Evolutionary conservation across 257 asterid genomes (phyloP).

Genomic region (Scutellaria minor): DNA sequence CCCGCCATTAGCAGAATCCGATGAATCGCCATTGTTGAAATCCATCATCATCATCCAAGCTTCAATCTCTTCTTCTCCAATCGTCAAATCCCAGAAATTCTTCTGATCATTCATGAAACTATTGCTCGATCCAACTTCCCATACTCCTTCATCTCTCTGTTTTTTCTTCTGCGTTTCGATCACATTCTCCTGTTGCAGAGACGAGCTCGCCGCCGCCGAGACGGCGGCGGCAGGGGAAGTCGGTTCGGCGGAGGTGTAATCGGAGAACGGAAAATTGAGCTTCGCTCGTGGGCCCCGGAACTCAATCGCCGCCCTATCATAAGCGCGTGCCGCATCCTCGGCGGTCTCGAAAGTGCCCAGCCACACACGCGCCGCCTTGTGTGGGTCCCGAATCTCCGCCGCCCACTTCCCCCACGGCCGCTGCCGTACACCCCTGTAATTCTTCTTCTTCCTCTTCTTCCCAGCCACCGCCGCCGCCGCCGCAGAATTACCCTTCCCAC

Average conservation of each 20-base stretch:
- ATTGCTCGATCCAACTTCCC: slow-evolving; percentile 38
- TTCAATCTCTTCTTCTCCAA: slow-evolving; percentile 59
- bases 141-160: slow-evolving; percentile 7
- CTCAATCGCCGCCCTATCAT: slow-evolving; percentile 81
- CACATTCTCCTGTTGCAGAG: not conserved
- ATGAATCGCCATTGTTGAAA: slow-evolving; percentile 53
- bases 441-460: slow-evolving; percentile 64
- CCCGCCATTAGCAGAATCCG: slow-evolving; percentile 61
- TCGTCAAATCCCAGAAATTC: slow-evolving; percentile 47
- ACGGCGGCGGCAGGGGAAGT: slow-evolving; percentile 11
- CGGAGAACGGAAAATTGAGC: slow-evolving; percentile 74
- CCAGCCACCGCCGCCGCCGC: not conserved
- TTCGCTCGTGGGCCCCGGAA: slow-evolving; percentile 92
- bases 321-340: slow-evolving; percentile 86
- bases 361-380: slow-evolving; percentile 89
- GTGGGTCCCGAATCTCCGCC: slow-evolving; percentile 85
- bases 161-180: not conserved
- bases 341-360: slow-evolving; percentile 85
- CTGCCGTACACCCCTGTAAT: slow-evolving; percentile 88
- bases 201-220: slow-evolving; percentile 20
- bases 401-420: slow-evolving; percentile 99
- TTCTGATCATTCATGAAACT: slow-evolving; percentile 5
- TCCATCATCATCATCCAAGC: slow-evolving; percentile 74
- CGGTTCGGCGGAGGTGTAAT: slow-evolving; percentile 45
- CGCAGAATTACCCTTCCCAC: not conserved